These are phyloP conservation scores for Beauveria asiatica DNA, from an alignment of 2,329 filamentous ascomycete species.

Conservation along the genomic window DNA sequence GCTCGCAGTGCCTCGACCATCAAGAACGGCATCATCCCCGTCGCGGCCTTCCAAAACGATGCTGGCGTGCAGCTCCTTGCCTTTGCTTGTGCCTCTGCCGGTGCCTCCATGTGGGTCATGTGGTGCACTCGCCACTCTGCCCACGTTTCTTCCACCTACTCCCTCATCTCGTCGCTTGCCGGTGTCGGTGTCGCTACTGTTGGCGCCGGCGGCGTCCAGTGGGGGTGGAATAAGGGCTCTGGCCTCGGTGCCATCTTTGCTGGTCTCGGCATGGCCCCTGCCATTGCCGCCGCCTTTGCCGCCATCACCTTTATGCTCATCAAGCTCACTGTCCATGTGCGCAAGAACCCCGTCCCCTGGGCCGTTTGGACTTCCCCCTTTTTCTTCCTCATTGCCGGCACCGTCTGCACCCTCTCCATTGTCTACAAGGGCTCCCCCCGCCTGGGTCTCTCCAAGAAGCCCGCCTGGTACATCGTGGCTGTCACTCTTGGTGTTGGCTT, in stretches of 20 bases:
- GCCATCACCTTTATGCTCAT: constrained; percentile 64
- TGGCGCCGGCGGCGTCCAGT: constrained; percentile 52
- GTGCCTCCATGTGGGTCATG: constrained; percentile 66
- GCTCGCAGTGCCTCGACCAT: constrained; percentile 67
- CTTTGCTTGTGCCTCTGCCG: constrained; percentile 55
- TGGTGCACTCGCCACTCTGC: constrained; percentile 68
- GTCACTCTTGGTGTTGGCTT: constrained; percentile 58
- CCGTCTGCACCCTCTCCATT: constrained; percentile 66
- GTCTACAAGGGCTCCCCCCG: constrained; percentile 74
- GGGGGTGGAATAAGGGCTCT: constrained; percentile 61
- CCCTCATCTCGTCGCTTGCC: constrained; percentile 58
- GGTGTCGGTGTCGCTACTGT: constrained; percentile 62
- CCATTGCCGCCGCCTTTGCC: constrained; percentile 56
- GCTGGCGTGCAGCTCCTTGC: constrained; percentile 61
- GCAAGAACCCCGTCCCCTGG: constrained; percentile 63
- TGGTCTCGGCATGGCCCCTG: constrained; percentile 61
- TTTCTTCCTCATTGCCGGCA: constrained; percentile 69
- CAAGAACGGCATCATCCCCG: constrained; percentile 68
- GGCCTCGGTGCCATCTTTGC: constrained; percentile 66
- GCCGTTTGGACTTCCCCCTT: constrained; percentile 65
- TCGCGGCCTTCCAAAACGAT: constrained; percentile 47
- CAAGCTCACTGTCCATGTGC: constrained; percentile 62
- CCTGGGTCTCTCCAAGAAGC: constrained; percentile 57
- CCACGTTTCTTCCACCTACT: constrained; percentile 66
- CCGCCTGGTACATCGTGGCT: constrained; percentile 55